These are phyloP conservation scores for Halenospora varia DNA, from an alignment of 495 filamentous ascomycete genomes.

Conservation along the genomic window DNA sequence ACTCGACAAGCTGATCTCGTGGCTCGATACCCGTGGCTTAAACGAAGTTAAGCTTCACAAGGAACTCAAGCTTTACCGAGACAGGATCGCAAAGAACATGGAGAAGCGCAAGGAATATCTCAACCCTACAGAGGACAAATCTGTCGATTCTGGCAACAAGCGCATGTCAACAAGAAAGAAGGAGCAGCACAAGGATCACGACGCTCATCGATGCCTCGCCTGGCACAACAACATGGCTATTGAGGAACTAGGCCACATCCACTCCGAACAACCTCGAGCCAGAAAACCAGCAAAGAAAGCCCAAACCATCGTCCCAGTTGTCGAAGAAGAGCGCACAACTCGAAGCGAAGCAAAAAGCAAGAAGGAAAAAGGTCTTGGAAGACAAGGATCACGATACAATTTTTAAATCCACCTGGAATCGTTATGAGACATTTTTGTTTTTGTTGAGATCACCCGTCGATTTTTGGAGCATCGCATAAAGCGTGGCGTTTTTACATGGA, in stretches of 20 bases:
- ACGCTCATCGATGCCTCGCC: slow-evolving; percentile 63
- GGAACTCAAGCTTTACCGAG: slow-evolving; percentile 73
- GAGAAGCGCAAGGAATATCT: slow-evolving; percentile 69
- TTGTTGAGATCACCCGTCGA: too few species aligned
- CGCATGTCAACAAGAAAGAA: slow-evolving; percentile 77
- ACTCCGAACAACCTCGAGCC: slow-evolving; percentile 70
- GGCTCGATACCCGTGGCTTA: slow-evolving; percentile 80
- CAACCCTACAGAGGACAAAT: slow-evolving; percentile 49
- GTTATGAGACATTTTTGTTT: too few species aligned
- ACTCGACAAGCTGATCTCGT: slow-evolving; percentile 73
- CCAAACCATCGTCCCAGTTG: slow-evolving; percentile 1
- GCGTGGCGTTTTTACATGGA: too few species aligned
- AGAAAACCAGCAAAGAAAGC: slow-evolving; percentile 54
- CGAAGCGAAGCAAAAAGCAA: slow-evolving; percentile 41
- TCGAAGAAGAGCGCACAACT: slow-evolving; percentile 31
- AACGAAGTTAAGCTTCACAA: slow-evolving; percentile 83
- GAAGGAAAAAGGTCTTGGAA: slow-evolving; percentile 39
- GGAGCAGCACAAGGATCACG: slow-evolving; percentile 54
- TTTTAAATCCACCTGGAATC: too few species aligned
- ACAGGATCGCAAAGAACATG: slow-evolving; percentile 79
- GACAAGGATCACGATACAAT: too few species aligned
- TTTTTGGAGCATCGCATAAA: too few species aligned
- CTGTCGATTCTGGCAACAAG: slow-evolving; percentile 42
- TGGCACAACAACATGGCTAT: slow-evolving; percentile 82
- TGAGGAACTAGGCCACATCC: slow-evolving; percentile 74